A percentile compares a stretch with the other conserved stretches of the same genome.
phyloP scores from a whole-genome alignment of 2,329 filamentous ascomycete genomes.

The Mycosphaerella sp. region DNA sequence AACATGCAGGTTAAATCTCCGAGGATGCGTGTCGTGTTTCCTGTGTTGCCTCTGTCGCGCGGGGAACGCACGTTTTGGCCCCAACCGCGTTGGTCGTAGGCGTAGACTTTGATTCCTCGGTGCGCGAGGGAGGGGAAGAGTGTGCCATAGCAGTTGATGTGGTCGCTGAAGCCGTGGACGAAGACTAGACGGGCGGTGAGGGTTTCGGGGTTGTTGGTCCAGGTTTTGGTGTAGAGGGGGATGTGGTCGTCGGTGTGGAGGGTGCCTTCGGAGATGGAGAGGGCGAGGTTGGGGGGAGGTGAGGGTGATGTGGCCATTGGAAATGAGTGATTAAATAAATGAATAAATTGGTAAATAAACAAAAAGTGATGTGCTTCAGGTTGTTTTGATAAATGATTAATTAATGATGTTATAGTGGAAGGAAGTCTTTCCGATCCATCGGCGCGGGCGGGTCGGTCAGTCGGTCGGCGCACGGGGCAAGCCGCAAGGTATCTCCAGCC shows the following conservation, averaged over 20 bases:
- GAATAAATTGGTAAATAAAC: no score
- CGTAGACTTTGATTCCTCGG: conserved; percentile 66
- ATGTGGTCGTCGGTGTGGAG: conserved; percentile 47
- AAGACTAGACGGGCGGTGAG: conserved; percentile 68
- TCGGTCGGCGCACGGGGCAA: no score
- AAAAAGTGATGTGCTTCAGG: no score
- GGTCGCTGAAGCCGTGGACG: conserved; percentile 86
- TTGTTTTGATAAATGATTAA: no score
- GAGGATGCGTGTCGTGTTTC: conserved; percentile 65
- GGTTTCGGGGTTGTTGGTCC: conserved; percentile 36
- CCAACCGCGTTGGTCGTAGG: conserved; percentile 86
- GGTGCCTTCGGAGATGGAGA: conserved; percentile 30
- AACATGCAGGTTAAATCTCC: conserved; percentile 74
- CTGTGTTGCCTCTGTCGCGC: conserved; percentile 62
- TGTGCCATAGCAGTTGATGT: conserved; percentile 65
- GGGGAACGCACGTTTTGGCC: conserved; percentile 57
- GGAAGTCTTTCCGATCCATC: no score
- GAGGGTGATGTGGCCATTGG: conserved; percentile 36
- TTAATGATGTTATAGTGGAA: no score
- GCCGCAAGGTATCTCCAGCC: no score
- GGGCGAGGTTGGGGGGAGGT: no score
- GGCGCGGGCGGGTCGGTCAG: no score
- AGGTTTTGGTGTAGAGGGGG: conserved; percentile 56
- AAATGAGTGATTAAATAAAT: no score
- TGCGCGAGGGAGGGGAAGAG: conserved; percentile 66